These are phyloP conservation scores for Tilletia indica DNA, from an alignment of 1,284 basidiomycete genomes.

Conservation along the genomic window DNA sequence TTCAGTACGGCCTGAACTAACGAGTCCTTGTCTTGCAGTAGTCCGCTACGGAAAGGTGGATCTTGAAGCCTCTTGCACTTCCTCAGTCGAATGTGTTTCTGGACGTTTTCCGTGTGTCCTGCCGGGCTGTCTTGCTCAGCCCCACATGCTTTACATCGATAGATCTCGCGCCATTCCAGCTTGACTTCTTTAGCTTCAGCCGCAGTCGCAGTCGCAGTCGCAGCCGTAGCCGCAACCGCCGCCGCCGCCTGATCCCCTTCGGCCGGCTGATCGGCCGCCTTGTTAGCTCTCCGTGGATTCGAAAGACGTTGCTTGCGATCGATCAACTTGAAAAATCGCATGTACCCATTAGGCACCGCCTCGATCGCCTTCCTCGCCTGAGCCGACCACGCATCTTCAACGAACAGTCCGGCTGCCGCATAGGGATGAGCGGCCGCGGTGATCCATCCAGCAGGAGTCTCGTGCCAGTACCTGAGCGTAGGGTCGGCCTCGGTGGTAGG, in stretches of 20 bases:
- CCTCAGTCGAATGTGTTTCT: constrained; percentile 12
- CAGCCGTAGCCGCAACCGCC: neutral
- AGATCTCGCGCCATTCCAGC: constrained; percentile 13
- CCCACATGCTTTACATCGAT: constrained; percentile 9
- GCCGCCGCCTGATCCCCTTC: neutral
- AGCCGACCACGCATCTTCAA: neutral
- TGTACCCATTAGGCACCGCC: neutral
- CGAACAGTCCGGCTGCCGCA: neutral
- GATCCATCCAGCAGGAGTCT: constrained; percentile 2
- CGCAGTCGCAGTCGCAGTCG: neutral
- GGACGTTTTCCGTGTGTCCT: constrained; percentile 15
- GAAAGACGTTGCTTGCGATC: constrained; percentile 12
- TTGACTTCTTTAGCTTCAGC: neutral
- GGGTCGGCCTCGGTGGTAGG: neutral
- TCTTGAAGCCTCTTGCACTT: constrained; percentile 8
- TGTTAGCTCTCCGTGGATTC: neutral
- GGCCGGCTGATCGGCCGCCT: neutral
- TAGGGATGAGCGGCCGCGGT: neutral
- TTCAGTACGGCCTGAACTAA: neutral
- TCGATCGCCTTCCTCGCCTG: constrained; percentile 11
- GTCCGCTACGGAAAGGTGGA: neutral
- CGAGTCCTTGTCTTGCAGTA: neutral
- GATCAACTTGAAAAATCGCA: constrained; percentile 11
- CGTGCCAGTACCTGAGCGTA: neutral
- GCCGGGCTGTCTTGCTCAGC: constrained; percentile 10